Evolutionary conservation across 768 basidiomycete genomes (phyloP).

Genomic region (Rhizopogon vulgaris): DNA sequence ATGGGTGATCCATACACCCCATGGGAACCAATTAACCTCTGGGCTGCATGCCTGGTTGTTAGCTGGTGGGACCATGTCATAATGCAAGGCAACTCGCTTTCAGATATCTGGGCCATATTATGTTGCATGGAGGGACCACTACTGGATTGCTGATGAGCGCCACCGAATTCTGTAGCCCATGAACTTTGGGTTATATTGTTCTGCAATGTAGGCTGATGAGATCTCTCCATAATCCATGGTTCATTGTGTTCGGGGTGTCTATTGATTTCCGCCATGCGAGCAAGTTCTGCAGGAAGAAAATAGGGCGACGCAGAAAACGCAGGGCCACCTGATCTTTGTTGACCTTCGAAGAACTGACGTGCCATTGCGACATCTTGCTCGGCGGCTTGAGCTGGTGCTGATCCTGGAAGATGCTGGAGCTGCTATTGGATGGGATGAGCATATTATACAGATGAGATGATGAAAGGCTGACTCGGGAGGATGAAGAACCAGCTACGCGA

Average conservation of each 20-base stretch:
- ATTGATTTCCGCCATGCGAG: conserved; percentile 14
- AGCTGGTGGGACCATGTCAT: neutral
- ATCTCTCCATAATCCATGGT: conserved; percentile 49
- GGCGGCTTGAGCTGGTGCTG: conserved; percentile 40
- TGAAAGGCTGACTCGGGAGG: conserved; percentile 47
- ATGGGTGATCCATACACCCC: conserved; percentile 28
- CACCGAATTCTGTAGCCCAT: conserved; percentile 57
- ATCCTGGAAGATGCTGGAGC: conserved; percentile 73
- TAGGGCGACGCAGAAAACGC: conserved; percentile 30
- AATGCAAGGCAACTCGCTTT: conserved; percentile 11
- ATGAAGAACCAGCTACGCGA: conserved; percentile 66
- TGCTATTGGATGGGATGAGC: conserved; percentile 18
- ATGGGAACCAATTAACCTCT: conserved; percentile 32
- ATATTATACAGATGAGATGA: neutral
- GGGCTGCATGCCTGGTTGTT: conserved; percentile 14
- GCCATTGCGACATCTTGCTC: conserved; percentile 71
- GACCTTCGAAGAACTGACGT: conserved; percentile 69
- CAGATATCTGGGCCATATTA: conserved; percentile 16
- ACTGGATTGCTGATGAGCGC: conserved; percentile 17
- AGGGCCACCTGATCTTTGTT: conserved; percentile 26
- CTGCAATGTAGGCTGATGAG: conserved; percentile 33
- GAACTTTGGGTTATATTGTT: conserved; percentile 25
- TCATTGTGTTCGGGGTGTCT: conserved; percentile 36
- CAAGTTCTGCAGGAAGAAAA: conserved; percentile 26
- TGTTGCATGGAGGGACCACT: conserved; percentile 29